Evolutionary conservation across 2,329 filamentous ascomycete genomes (phyloP), one percentile per base, ranked within the genome.

Genomic region (Westerdykella ornata): DNA sequence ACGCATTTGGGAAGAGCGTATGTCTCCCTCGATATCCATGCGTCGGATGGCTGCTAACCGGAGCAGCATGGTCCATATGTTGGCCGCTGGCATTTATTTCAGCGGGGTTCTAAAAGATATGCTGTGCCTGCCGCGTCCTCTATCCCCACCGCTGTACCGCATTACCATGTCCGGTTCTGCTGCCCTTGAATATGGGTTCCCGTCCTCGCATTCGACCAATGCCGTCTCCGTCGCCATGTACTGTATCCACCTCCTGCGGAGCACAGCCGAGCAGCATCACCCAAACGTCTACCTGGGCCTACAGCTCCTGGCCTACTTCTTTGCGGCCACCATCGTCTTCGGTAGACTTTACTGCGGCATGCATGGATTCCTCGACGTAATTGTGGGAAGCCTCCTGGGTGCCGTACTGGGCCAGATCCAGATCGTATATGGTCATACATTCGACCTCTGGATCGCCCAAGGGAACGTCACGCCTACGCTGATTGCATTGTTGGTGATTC

Each of bases 151-250:
- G 1, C 75, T 98, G 13, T 82, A 94, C 45, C 81, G 92, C 39
- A 97, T 98, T 63, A 96, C 89, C 52, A 96, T 96, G 89, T 97
- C 90, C 38, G 89, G 89, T 3, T 95, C 88, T 4, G 89, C 87
- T 3, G 88, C 90, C 8, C 77, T 98, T 41, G 92, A 98, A 62
- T 98, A 98, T 62, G 92, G 92, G 15, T 97, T 97, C 55, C 92
- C 92, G 0, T 96, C 89, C 7, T 97, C 92, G 0, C 92, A 98
- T 65, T 95, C 89, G 12, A 92, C 92, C 37, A 98, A 98, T 65
- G 92, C 92, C 2, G 85, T 97, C 5, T 96, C 90, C 0, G 90
- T 97, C 13, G 87, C 88, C 28, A 77, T 94, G 4, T 96, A 95
- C 63, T 82, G 77, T 20, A 71, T 97, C 6, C 75, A 89, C 41